These are phyloP conservation scores for Cyclostephanos tholiformis DNA, from an alignment of 108 stramenopile genomes.

Conservation along the genomic window DNA sequence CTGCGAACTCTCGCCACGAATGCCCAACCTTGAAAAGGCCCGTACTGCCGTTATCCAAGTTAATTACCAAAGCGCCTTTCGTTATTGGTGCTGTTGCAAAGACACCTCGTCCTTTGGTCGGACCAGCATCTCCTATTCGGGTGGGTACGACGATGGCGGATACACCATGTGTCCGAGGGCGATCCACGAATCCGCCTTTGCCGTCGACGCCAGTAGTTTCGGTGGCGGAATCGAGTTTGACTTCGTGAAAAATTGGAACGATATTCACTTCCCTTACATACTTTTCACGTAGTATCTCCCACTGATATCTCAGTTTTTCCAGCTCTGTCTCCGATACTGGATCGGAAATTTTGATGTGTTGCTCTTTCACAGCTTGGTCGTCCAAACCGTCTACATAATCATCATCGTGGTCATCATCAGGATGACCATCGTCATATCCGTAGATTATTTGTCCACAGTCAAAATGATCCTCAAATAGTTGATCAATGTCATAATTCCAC, in stretches of 20 bases:
- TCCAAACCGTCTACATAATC: slow-evolving; percentile 6
- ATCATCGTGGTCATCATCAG: slow-evolving; percentile 8
- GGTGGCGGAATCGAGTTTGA: neutral
- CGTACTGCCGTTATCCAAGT: slow-evolving; percentile 26
- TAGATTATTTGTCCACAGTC: slow-evolving; percentile 24
- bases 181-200: neutral
- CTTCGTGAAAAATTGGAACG: slow-evolving; percentile 13
- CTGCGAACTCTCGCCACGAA: slow-evolving; percentile 39
- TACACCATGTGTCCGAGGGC: slow-evolving; percentile 4
- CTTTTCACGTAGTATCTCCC: slow-evolving; percentile 21
- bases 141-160: slow-evolving; percentile 25
- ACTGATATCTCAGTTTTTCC: slow-evolving; percentile 1
- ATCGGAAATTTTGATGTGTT: neutral
- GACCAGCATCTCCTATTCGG: slow-evolving; percentile 35
- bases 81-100: slow-evolving; percentile 34
- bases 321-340: slow-evolving; percentile 8
- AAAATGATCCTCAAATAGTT: slow-evolving; percentile 34
- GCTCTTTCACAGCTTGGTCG: neutral
- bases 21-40: slow-evolving; percentile 44
- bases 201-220: neutral
- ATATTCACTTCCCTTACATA: slow-evolving; percentile 39
- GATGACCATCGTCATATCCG: too few species aligned
- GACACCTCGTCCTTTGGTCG: slow-evolving; percentile 34
- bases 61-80: slow-evolving; percentile 33
- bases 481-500: slow-evolving; percentile 40